Conservation (phyloP, 345 rosid species). For the Alliaria petiolata region DNA sequence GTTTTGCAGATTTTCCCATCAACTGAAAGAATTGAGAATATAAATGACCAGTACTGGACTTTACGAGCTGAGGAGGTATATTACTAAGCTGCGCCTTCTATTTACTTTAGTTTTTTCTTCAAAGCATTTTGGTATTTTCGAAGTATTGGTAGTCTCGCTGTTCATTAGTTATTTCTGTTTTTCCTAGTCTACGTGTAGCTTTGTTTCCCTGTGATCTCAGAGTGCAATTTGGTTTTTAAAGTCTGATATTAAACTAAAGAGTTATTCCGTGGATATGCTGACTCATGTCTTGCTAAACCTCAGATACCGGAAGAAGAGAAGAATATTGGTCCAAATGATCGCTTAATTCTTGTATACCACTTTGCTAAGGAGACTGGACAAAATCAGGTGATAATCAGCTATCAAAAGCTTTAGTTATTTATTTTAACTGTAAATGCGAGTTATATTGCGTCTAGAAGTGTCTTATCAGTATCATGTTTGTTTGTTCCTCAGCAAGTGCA, state of each 20-base stretch:
- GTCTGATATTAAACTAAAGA: not conserved
- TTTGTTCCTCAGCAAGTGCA: constrained; percentile 66
- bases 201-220: not conserved
- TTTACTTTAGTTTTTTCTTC: not conserved
- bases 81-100: constrained; percentile 2
- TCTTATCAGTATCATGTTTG: constrained; percentile 2
- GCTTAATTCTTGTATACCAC: constrained; percentile 87
- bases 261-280: not conserved
- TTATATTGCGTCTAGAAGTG: not conserved
- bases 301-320: constrained; percentile 90
- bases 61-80: constrained; percentile 89
- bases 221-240: not conserved
- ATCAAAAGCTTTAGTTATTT: not conserved
- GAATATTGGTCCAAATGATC: constrained; percentile 73
- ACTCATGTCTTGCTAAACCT: constrained; percentile 9
- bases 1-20: constrained; percentile 75
- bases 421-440: not conserved
- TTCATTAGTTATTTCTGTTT: not conserved
- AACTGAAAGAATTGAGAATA: constrained; percentile 83
- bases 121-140: not conserved
- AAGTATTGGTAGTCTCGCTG: not conserved
- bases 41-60: constrained; percentile 97
- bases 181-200: not conserved
- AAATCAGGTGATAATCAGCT: constrained; percentile 49
- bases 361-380: constrained; percentile 70